Base-by-base conservation (phyloP, 768 basidiomycete genomes). In the Lactarius indigo region DNA sequence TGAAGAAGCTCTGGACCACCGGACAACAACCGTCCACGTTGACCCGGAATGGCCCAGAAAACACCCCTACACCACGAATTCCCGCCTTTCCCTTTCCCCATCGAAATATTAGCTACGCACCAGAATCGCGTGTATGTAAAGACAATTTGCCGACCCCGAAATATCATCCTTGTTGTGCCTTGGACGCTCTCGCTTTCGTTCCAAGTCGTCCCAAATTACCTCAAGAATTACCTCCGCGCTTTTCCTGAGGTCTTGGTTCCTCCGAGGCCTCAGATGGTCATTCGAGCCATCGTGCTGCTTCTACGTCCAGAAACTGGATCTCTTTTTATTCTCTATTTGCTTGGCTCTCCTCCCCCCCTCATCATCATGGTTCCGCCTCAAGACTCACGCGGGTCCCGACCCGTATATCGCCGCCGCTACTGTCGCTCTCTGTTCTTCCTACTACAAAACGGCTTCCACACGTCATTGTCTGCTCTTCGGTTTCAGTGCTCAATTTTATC, bases 1-100 rank as follows among this genome's bases (percentile, higher is more conserved):
- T 84, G 69, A 75, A 15, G 8, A 30, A 18, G 20, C 3, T 10
- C 39, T 37, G 33, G 9, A 35, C 33, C 10, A 35, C 33, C 10
- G 37, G 37, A 37, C 15, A 8, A 26, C 47, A 23, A 10, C 10
- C 13, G 37, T 37, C 37, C 37, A 37, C 37, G 10, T 41, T 12
- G n/a, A 23, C 13, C 13, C 4, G n/a, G 23, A 50, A 50, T 23
- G 13, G 47, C 44, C n/a, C 44, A 10, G 44, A n/a, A 47, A 12
- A n/a, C 4, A 23, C 20, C 23, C 5, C 2, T 10, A 47, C n/a
- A 9, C 23, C 23, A 23, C 2, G 13, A 26, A 50, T 26, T 5
- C 23, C 23, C 1, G n/a, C 12, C 3, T 12, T 23, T 20, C n/a
- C 12, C 23, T 12, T 47, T n/a, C 2, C 44, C n/a, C 23, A 23